phyloP scores from a whole-genome alignment of 179 eudicot genomes.

The Actinidia arguta region DNA sequence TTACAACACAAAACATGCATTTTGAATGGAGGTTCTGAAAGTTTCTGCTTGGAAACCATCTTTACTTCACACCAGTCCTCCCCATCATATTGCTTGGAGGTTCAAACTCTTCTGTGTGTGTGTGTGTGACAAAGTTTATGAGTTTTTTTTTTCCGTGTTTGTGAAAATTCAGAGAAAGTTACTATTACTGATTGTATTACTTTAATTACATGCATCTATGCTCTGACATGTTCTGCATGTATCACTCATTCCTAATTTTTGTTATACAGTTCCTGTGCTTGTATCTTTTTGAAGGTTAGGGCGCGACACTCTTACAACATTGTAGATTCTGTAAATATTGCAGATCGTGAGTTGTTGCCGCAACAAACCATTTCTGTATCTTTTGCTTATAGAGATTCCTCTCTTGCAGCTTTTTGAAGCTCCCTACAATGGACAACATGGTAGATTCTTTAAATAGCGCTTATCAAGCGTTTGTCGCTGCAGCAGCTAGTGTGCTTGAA shows the following conservation, averaged over 20 bases:
- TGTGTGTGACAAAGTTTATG: neutral
- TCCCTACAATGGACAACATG: constrained; percentile 52
- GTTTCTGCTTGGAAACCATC: too few relatives aligned
- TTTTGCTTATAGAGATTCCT: neutral
- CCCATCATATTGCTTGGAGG: neutral
- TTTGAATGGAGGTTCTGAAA: neutral
- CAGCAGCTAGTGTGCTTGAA: constrained; percentile 72
- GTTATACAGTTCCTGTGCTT: neutral
- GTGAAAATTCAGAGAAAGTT: neutral
- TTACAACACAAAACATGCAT: too few relatives aligned
- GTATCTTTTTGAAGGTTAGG: neutral
- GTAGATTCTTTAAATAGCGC: constrained; percentile 71
- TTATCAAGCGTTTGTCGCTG: constrained; percentile 63
- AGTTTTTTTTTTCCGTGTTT: neutral
- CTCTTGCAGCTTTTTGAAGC: neutral
- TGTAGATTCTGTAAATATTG: constrained; percentile 59
- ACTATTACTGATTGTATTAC: neutral
- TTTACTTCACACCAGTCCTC: neutral
- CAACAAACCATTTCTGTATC: constrained; percentile 12
- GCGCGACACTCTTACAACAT: constrained; percentile 43
- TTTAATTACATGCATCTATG: neutral
- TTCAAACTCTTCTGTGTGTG: too few relatives aligned
- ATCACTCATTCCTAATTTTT: neutral
- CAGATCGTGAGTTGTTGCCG: constrained; percentile 59
- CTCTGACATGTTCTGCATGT: neutral